Percentiles rank a stretch among this genome's conserved stretches.
Evolutionary conservation across 202 grass and related monocot genomes (phyloP).

Genomic region (Digitaria exilis): DNA sequence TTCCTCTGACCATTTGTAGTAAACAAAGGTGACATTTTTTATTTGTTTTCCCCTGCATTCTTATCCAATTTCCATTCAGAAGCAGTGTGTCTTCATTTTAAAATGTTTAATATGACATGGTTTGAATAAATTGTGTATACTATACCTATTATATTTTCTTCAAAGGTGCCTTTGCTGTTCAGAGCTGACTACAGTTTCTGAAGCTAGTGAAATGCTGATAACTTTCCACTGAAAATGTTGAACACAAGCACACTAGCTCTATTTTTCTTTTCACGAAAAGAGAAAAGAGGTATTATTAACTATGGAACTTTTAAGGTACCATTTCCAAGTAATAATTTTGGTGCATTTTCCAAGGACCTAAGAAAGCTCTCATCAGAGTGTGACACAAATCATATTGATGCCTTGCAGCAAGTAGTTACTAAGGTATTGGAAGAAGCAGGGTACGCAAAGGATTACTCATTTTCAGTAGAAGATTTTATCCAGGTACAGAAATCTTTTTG

Average conservation of each 20-base stretch:
- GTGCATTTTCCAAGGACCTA: neutral
- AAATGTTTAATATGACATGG: neutral
- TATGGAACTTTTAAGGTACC: neutral
- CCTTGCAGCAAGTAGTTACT: conserved; percentile 70
- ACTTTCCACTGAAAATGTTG: neutral
- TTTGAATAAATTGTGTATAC: neutral
- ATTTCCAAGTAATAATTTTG: neutral
- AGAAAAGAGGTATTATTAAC: neutral
- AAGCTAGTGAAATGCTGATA: neutral
- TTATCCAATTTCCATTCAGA: neutral
- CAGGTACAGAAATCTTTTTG: conserved; percentile 44
- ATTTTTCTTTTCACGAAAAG: neutral
- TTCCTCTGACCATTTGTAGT: neutral
- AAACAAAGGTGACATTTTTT: neutral
- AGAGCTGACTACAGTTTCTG: neutral
- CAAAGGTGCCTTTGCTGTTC: neutral
- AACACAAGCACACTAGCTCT: neutral
- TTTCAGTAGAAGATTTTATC: conserved; percentile 73
- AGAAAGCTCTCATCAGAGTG: neutral
- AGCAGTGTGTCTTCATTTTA: neutral
- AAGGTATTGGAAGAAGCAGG: conserved; percentile 86
- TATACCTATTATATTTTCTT: neutral
- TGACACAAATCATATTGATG: conserved; percentile 20
- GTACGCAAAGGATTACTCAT: conserved; percentile 59
- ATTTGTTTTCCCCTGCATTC: neutral